Evolutionary conservation across 1,139 yeast species (phyloP).

Genomic region (Hyphopichia pseudoburtonii): DNA sequence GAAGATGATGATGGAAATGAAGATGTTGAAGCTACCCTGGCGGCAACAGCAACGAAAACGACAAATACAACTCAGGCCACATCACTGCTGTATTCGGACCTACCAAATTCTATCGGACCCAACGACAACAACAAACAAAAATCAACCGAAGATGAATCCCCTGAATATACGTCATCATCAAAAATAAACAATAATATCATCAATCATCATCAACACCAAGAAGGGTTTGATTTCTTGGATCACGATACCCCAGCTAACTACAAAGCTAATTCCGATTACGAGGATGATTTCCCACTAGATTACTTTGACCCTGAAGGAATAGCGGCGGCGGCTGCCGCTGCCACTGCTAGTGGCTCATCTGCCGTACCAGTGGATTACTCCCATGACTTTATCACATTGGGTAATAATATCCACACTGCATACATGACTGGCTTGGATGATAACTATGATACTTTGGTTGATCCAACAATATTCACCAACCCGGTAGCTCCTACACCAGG

Average conservation of each 20-base stretch:
- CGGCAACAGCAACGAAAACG: constrained; percentile 1
- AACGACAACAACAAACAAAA: constrained; percentile 10
- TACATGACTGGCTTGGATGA: constrained; percentile 18
- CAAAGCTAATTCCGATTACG: constrained; percentile 28
- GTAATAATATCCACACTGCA: constrained; percentile 26
- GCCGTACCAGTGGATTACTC: constrained; percentile 9
- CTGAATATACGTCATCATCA: constrained; percentile 15
- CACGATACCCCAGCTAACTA: constrained; percentile 28
- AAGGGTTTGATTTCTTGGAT: constrained; percentile 19
- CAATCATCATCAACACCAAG: constrained; percentile 10
- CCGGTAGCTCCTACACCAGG: constrained; percentile 11
- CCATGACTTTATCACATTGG: constrained; percentile 36
- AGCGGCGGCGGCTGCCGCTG: too few species aligned
- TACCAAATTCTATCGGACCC: constrained; percentile 4
- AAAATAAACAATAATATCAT: constrained; percentile 6
- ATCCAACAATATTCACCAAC: constrained; percentile 25
- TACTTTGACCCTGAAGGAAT: constrained; percentile 38
- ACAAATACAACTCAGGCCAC: neutral
- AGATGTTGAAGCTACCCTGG: constrained; percentile 8
- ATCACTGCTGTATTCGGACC: too few species aligned
- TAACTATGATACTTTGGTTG: constrained; percentile 28
- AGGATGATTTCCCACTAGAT: constrained; percentile 70
- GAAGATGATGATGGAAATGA: constrained; percentile 3
- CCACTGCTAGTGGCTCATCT: too few species aligned
- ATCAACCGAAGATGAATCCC: constrained; percentile 23